Percentiles rank a stretch among this genome's conserved stretches.
Evolutionary conservation across 2,329 filamentous ascomycete genomes (phyloP).

Genomic region (Colletotrichum horii): DNA sequence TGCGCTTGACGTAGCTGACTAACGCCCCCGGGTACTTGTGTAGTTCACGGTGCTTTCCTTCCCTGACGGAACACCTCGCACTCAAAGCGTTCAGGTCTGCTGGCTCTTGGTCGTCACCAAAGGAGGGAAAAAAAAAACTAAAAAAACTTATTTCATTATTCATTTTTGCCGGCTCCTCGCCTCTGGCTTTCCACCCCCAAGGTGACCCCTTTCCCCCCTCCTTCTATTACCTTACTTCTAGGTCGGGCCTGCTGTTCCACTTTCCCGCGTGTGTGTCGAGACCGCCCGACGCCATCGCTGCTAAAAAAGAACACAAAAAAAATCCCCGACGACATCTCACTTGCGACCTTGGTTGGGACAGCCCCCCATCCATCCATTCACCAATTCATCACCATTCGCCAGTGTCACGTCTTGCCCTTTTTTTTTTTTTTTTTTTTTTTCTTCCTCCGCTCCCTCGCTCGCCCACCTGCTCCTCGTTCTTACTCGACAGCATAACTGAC

Average conservation of each 20-base stretch:
- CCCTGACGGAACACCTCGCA: not conserved
- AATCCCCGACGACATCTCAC: slow-evolving; percentile 20
- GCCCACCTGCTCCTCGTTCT: not conserved
- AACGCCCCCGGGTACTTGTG: no score
- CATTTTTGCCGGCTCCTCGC: not conserved
- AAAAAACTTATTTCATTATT: not conserved
- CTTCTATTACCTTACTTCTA: slow-evolving; percentile 1
- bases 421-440: not conserved
- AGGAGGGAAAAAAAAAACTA: no score
- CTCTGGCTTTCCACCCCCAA: not conserved
- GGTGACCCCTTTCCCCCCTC: not conserved
- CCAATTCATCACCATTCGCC: not conserved
- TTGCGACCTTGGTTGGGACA: slow-evolving; percentile 16
- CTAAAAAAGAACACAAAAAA: slow-evolving; percentile 13
- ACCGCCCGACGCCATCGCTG: slow-evolving; percentile 14
- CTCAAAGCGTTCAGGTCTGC: not conserved
- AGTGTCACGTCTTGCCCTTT: not conserved
- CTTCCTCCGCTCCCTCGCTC: not conserved
- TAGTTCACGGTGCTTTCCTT: not conserved
- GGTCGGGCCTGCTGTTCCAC: not conserved
- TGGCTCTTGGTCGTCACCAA: not conserved
- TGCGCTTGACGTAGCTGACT: no score
- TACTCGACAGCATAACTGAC: not conserved
- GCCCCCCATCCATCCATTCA: not conserved
- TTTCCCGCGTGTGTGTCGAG: slow-evolving; percentile 14